Conservation (phyloP, 805 yeast species). For the Sugiyamaella lignohabitans region DNA sequence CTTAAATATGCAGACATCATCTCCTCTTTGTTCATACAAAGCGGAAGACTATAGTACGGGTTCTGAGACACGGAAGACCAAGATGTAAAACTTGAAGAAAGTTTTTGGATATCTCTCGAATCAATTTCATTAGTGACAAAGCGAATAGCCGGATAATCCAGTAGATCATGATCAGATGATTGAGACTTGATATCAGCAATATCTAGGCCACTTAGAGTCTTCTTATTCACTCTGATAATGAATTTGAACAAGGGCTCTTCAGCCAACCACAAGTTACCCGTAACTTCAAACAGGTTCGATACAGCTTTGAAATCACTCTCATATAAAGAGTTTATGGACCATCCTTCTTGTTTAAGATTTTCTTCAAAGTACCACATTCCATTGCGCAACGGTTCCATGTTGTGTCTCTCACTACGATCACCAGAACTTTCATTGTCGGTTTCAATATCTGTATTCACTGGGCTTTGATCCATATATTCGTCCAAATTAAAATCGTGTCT, state of each 20-base stretch:
- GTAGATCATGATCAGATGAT: neutral
- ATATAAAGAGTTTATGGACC: conserved; percentile 45
- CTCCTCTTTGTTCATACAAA: conserved; percentile 12
- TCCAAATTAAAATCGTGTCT: neutral
- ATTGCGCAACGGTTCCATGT: neutral
- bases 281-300: conserved; percentile 39
- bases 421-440: neutral
- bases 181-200: neutral
- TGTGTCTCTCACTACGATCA: neutral
- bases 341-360: conserved; percentile 41
- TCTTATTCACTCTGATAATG: conserved; percentile 9
- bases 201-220: too few species aligned
- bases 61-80: conserved; percentile 14
- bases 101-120: conserved; percentile 11
- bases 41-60: conserved; percentile 14
- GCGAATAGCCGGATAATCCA: conserved; percentile 16
- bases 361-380: conserved; percentile 17
- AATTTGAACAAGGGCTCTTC: conserved; percentile 26
- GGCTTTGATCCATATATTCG: neutral
- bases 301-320: conserved; percentile 44
- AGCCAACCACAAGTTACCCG: conserved; percentile 40
- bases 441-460: neutral
- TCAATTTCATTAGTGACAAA: conserved; percentile 19
- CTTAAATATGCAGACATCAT: conserved; percentile 10
- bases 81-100: conserved; percentile 4